Evolutionary conservation across 2,329 filamentous ascomycete genomes (phyloP).

Genomic region (Esteya vermicola): DNA sequence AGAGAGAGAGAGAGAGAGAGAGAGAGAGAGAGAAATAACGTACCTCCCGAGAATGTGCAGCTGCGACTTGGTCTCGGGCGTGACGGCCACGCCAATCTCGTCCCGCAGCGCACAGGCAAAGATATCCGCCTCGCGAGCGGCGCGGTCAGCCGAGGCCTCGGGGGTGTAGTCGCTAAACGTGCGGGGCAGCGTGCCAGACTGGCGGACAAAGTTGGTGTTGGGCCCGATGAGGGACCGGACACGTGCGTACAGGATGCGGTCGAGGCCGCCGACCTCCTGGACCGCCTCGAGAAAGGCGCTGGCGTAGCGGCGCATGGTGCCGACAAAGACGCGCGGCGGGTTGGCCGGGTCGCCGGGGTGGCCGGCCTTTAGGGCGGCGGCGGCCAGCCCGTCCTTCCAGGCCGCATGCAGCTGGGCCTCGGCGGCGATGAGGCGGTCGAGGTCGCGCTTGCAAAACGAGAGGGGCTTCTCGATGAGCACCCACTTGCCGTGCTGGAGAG

Average conservation of each 20-base stretch:
- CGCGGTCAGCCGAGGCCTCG: slow-evolving; percentile 13
- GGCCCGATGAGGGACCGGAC: slow-evolving; percentile 33
- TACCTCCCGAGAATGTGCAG: slow-evolving; percentile 12
- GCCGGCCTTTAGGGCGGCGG: no score
- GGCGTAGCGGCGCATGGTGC: slow-evolving; percentile 48
- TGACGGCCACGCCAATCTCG: slow-evolving; percentile 18
- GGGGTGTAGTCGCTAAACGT: slow-evolving; percentile 25
- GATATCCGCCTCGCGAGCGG: slow-evolving; percentile 13
- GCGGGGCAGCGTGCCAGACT: slow-evolving; percentile 32
- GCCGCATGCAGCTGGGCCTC: slow-evolving; percentile 18
- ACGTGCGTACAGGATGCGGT: slow-evolving; percentile 39
- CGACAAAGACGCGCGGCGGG: no score
- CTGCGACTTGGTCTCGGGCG: slow-evolving; percentile 14
- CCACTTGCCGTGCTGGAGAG: slow-evolving; percentile 38
- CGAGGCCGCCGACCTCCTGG: slow-evolving; percentile 35
- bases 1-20: no score
- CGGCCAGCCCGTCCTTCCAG: no score
- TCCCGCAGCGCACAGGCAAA: slow-evolving; percentile 15
- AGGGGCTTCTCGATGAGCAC: slow-evolving; percentile 47
- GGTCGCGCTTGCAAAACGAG: slow-evolving; percentile 30
- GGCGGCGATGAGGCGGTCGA: slow-evolving; percentile 32
- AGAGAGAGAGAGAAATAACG: no score
- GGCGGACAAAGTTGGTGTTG: slow-evolving; percentile 30
- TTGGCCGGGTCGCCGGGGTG: no score
- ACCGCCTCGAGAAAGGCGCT: slow-evolving; percentile 37